Evolutionary conservation across 345 rosid genomes (phyloP), one percentile per base, ranked within the genome.

Genomic region (Tarenaya hassleriana): DNA sequence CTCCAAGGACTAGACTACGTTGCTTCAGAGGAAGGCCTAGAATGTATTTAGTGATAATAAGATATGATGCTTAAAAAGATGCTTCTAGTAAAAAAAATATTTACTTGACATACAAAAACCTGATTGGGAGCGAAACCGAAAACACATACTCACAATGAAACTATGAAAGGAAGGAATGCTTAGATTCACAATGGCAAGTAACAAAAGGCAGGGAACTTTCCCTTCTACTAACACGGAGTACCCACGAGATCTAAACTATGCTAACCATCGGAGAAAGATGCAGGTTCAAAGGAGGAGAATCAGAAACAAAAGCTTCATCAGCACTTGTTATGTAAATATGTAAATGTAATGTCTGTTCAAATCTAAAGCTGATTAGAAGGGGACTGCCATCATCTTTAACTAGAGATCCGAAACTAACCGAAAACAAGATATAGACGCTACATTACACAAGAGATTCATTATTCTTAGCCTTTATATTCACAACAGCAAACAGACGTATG

Each of bases 1-100:
- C 67, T 17, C 53, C 70, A 24, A 57, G 48, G 38, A 55, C 49
- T 41, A 24, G 58, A 32, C 38, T 67, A 41, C 40, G 12, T 54
- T 77, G 64, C 63, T 75, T 81, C 68, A 71, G 47, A 38, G 60
- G 48, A 60, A 69, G 35, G 34, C 76, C 88, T 84, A 56, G 21
- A 39, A 61, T 34, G 38, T 43, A 35, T 61, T 10, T 7, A 6
- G 34, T 35, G 1, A 40, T 8, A 39, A 57, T 14, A 12, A 34
- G 41, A 21, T 18, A 37, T 38, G 14, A 32, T 20, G 19, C 51
- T 31, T 34, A 35, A 4, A 8, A 55, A 51, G 21, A 9, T 35
- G 12, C 17, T n/a, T 44, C 31, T 19, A 10, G 37, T 20, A 3
- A 37, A 6, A 56, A 29, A 44, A 1, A 9, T 27, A 15, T 41